phyloP scores from a whole-genome alignment of 129 eudicot genomes.

The Artemisia tridentata region DNA sequence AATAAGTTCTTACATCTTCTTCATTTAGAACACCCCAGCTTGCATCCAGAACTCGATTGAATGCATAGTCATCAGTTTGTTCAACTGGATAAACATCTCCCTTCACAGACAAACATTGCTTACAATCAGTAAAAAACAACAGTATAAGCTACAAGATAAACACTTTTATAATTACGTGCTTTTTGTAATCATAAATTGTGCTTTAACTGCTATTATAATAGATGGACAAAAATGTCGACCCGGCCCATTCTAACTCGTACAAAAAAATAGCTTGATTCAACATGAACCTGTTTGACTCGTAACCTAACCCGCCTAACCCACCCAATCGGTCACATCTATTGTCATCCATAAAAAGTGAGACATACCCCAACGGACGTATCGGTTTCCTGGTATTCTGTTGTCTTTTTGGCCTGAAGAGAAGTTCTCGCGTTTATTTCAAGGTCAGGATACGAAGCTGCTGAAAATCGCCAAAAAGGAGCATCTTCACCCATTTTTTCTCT shows the following conservation, averaged over 20 bases:
- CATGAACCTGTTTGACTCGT: neutral
- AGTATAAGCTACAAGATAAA: neutral
- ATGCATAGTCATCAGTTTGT: conserved; percentile 40
- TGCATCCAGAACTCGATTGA: conserved; percentile 86
- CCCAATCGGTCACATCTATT: neutral
- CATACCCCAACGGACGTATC: conserved; percentile 58
- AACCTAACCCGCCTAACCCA: neutral
- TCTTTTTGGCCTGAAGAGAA: conserved; percentile 37
- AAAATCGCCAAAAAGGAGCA: conserved; percentile 97
- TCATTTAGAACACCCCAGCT: conserved; percentile 91
- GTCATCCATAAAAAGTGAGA: conserved; percentile 4
- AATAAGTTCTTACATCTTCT: conserved; percentile 68
- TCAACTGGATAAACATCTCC: conserved; percentile 98
- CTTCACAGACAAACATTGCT: conserved; percentile 39
- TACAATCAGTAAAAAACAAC: neutral
- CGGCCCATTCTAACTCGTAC: too few relatives aligned
- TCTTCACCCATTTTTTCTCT: conserved; percentile 94
- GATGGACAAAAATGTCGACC: too few relatives aligned
- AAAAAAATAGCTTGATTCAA: too few relatives aligned
- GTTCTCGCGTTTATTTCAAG: conserved; percentile 50
- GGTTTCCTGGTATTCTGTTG: conserved; percentile 35
- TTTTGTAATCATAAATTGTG: too few relatives aligned
- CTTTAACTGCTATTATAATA: too few relatives aligned
- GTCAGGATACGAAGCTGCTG: conserved; percentile 96
- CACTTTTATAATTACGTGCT: too few relatives aligned